Base-by-base conservation (phyloP, 805 yeast genomes). In the Cyberlindnera misumaiensis region DNA sequence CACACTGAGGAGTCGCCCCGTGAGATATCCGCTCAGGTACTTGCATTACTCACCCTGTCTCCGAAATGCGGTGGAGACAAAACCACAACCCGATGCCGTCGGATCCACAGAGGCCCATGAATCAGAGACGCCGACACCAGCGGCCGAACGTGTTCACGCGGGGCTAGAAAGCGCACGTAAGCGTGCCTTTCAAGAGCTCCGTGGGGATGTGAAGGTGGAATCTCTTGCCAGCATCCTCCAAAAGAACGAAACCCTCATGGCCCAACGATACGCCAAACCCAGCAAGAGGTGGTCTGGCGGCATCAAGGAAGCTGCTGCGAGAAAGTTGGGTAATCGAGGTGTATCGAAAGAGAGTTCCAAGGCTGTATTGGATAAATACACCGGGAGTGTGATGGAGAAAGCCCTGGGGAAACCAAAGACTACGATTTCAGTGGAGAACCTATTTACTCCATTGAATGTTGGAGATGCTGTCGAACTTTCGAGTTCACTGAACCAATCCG, bases 391-490 rank as follows among this genome's bases (percentile, higher is more conserved):
- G 5, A 11, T 40, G 13, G 24, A 32, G 18, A 15, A 11, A 5
- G 25, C 27, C 5, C 17, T 36, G 24, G 43, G 35, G 4, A 7
- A 38, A 11, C 26, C 43, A 11, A 34, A 34, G 17, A 31, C 38
- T 4, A 5, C 37, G 2, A 16, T 44, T n/a, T 12, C 32, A 5
- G 26, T 38, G 3, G 10, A 17, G 2, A 47, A 49, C 26, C 34
- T 54, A 10, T 52, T 46, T 29, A 22, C 38, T 4, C 51, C 59
- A 0, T 28, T 53, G 4, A 47, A 50, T 22, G 32, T 77, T 3
- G 89, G 90, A 33, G 89, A 83, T 55, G 60, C 80, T 34, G 87
- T 80, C 4, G 72, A 77, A 13, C 52, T 80, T 13, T 60, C 64
- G 11, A 58, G 62, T 1, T 64, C 58, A 6, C 51, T 66, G 34